Evolutionary conservation across 2,329 filamentous ascomycete genomes (phyloP), one percentile per base, ranked within the genome.

Genomic region (Juglanconis juglandina): DNA sequence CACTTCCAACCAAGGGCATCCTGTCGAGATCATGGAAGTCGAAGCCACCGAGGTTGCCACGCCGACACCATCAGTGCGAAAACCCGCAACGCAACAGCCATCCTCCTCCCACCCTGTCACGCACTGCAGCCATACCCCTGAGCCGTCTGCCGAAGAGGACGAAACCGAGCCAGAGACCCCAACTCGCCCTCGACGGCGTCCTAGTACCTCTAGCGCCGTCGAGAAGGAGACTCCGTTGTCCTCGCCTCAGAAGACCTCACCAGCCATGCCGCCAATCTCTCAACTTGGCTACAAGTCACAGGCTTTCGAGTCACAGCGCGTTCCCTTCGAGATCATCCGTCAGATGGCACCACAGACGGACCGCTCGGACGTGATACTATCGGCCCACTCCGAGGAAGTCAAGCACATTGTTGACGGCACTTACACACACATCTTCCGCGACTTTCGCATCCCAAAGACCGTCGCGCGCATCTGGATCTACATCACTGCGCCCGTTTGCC

Each of bases 401-500:
- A 68, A 73, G 6, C 70, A 76, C 11, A 81, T 89, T 39, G 65
- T 80, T 9, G 70, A 75, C 9, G 79, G 84, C 1, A 73, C 70
- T 3, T 81, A 81, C 58, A 76, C 84, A 58, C 79, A 87, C 66
- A 77, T 88, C 56, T 81, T 83, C 61, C 77, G 85, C 48, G 72
- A 74, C 14, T 87, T 83, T 73, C 79, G 76, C 53, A 78, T 89
- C 30, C 83, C 84, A 1, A 68, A 74, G 3, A 75, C 78, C 14
- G 82, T 87, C 5, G 75, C 72, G 17, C 83, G 86, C n/a, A 77
- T 87, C 66, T 89, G 87, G 87, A 75, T 89, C 14, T 86, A 87
- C 64, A 76, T 78, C 14, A 83, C 75, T 14, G 72, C 67, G 37
- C 81, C 77, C 1, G 67, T 71, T 9, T 76, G 72, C n/a, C 72